A percentile compares a stretch with the other conserved stretches of the same genome.
Conservation (phyloP, 768 basidiomycete species). For the Roridomyces roridus region DNA sequence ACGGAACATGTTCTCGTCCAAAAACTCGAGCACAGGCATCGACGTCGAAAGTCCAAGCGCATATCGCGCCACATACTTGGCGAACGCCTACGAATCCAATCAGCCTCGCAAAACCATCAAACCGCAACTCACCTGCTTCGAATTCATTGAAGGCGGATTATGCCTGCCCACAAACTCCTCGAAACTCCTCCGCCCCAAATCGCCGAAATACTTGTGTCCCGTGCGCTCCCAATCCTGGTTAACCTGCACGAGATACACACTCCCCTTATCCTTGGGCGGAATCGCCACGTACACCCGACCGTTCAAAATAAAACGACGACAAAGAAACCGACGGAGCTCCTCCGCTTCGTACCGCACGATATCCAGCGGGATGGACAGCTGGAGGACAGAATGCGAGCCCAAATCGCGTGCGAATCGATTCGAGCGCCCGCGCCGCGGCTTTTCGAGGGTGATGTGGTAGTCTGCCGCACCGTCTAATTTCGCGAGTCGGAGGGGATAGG, state of each 20-base stretch:
- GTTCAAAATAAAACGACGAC: slow-evolving; percentile 62
- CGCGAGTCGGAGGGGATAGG: slow-evolving; percentile 56
- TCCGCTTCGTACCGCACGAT: slow-evolving; percentile 34
- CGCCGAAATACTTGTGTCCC: slow-evolving; percentile 46
- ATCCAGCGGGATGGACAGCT: slow-evolving; percentile 54
- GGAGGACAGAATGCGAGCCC: slow-evolving; percentile 53
- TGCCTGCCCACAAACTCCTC: slow-evolving; percentile 65
- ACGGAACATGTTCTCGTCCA: slow-evolving; percentile 52
- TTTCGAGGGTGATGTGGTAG: slow-evolving; percentile 53
- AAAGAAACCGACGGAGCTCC: slow-evolving; percentile 42
- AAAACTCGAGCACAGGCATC: slow-evolving; percentile 61
- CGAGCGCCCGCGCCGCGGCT: slow-evolving; percentile 63
- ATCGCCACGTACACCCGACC: slow-evolving; percentile 71
- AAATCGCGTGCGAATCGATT: slow-evolving; percentile 69
- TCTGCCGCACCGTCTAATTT: slow-evolving; percentile 19
- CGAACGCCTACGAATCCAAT: slow-evolving; percentile 54
- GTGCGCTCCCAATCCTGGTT: slow-evolving; percentile 53
- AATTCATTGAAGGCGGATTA: slow-evolving; percentile 62
- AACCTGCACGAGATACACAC: slow-evolving; percentile 64
- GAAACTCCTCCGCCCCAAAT: slow-evolving; percentile 53
- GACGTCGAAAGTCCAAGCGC: slow-evolving; percentile 73
- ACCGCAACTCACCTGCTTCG: slow-evolving; percentile 55
- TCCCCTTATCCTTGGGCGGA: slow-evolving; percentile 63
- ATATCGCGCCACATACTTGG: slow-evolving; percentile 71
- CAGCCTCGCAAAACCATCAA: not conserved